A percentile compares a stretch with the other conserved stretches of the same genome.
Evolutionary conservation across 495 filamentous ascomycete genomes (phyloP).

Genomic region (Geoglossum glabrum): DNA sequence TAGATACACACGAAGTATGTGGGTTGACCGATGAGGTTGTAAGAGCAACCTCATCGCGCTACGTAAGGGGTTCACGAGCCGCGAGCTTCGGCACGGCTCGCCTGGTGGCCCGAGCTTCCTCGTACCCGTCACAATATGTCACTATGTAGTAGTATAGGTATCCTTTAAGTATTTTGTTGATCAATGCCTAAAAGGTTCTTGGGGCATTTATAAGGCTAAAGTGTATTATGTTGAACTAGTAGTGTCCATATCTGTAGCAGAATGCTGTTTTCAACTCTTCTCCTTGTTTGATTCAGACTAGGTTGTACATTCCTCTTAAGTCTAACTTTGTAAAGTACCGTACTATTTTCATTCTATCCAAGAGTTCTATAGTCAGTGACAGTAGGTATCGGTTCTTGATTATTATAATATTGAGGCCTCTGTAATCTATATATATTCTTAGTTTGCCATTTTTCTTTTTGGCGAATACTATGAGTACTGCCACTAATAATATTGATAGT

Average conservation of each 20-base stretch:
- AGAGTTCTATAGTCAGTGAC: background rate
- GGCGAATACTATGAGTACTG: background rate
- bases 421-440: slow-evolving; percentile 3
- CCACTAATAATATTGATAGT: background rate
- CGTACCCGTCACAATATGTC: slow-evolving; percentile 5
- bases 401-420: background rate
- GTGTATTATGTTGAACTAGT: slow-evolving; percentile 7
- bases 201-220: slow-evolving; percentile 11
- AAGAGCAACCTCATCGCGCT: too few relatives aligned
- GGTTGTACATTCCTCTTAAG: slow-evolving; percentile 2
- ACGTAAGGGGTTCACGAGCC: too few relatives aligned
- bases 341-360: background rate
- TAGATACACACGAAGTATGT: too few relatives aligned
- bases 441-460: slow-evolving; percentile 2
- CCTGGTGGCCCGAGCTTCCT: too few relatives aligned
- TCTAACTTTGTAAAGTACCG: slow-evolving; percentile 6
- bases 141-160: background rate
- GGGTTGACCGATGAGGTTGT: too few relatives aligned
- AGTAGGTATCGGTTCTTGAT: slow-evolving; percentile 4
- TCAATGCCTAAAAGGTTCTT: slow-evolving; percentile 7
- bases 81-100: too few relatives aligned
- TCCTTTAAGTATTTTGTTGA: slow-evolving; percentile 6
- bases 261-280: slow-evolving; percentile 14
- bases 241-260: slow-evolving; percentile 4
- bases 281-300: slow-evolving; percentile 1